phyloP scores from a whole-genome alignment of 2,329 filamentous ascomycete species.

The Diplocarpon mali region DNA sequence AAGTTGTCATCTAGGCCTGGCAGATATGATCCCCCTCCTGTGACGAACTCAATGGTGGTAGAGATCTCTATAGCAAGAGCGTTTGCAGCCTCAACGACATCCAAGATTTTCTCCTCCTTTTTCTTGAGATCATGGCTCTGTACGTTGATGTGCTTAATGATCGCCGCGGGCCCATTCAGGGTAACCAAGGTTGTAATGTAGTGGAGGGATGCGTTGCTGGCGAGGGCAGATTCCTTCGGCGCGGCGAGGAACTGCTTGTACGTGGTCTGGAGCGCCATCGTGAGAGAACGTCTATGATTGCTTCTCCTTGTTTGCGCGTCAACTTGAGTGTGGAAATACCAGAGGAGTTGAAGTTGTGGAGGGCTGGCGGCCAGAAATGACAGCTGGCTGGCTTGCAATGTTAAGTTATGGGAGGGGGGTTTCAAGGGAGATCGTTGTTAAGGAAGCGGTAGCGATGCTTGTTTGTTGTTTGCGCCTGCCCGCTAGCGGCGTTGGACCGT shows the following conservation, averaged over 20 bases:
- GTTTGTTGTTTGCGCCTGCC: no score
- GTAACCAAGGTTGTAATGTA: conserved; percentile 84
- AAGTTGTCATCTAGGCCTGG: conserved; percentile 92
- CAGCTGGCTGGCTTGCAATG: no score
- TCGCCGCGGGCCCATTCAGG: conserved; percentile 58
- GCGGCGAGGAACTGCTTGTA: conserved; percentile 66
- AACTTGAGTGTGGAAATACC: no score
- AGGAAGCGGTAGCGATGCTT: no score
- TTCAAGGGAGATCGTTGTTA: no score
- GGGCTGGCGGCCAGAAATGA: no score
- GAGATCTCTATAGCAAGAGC: conserved; percentile 69
- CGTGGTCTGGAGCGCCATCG: conserved; percentile 39
- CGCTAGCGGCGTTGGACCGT: no score
- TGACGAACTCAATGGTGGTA: conserved; percentile 71
- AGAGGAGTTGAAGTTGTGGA: no score
- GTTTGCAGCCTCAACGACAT: conserved; percentile 58
- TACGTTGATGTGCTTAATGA: conserved; percentile 70
- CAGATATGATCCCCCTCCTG: conserved; percentile 74
- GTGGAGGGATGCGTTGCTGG: conserved; percentile 58
- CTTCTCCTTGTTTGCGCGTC: no score
- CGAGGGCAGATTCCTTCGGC: conserved; percentile 52
- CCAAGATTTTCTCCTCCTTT: conserved; percentile 68
- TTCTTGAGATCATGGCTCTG: conserved; percentile 69
- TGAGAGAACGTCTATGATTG: no score
- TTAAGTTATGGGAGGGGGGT: no score